phyloP scores from a whole-genome alignment of 2,329 filamentous ascomycete species.

The Calonectria leucothoes region DNA sequence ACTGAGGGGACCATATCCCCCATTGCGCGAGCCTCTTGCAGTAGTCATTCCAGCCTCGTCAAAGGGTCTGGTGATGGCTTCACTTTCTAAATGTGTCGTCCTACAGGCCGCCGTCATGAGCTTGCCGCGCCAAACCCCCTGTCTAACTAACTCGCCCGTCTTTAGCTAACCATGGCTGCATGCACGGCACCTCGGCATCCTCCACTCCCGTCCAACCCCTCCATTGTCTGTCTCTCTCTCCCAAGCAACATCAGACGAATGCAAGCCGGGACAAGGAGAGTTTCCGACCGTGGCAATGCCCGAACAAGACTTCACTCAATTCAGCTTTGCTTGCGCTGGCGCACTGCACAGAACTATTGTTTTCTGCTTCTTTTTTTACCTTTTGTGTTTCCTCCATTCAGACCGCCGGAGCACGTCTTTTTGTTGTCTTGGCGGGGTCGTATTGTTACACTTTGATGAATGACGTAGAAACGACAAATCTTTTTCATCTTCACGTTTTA shows the following conservation, averaged over 20 bases:
- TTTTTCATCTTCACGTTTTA: not conserved
- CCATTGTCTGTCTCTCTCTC: not conserved
- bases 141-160: not conserved
- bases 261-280: not conserved
- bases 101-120: not conserved
- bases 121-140: not conserved
- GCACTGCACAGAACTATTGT: not conserved
- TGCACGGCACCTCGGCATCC: slow-evolving; percentile 7
- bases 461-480: slow-evolving; percentile 15
- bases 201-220: not conserved
- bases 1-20: not conserved
- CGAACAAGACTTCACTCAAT: not conserved
- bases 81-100: not conserved
- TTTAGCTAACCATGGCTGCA: slow-evolving; percentile 18
- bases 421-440: slow-evolving; percentile 8
- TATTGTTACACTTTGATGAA: slow-evolving; percentile 6
- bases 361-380: not conserved
- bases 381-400: slow-evolving; percentile 5
- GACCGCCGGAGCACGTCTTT: not conserved
- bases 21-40: not conserved
- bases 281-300: not conserved
- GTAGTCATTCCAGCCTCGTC: not conserved
- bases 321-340: not conserved
- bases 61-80: slow-evolving; percentile 23
- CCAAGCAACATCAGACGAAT: not conserved